Evolutionary conservation across 2,329 filamentous ascomycete species (phyloP), one percentile per base, ranked within the genome.

Genomic region (Paecilomyces sp.): DNA sequence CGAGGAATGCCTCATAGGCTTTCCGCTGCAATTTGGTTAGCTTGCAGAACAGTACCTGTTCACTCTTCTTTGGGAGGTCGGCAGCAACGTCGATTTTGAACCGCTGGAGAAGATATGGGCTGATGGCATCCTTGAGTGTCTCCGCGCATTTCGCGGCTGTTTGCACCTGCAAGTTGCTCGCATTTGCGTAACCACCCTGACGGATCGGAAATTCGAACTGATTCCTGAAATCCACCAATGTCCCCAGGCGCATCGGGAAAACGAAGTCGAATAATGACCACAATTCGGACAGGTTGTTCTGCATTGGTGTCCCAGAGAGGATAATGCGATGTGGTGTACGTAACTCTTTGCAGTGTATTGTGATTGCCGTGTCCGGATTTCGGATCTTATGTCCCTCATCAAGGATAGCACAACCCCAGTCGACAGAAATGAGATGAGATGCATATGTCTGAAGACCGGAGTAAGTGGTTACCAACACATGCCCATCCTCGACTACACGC

Each of bases 181-280:
- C 94, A 73, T 96, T 97, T 7, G 92, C 92, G 74, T 97, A 97
- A 3, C 94, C 94, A 54, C 95, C 95, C 57, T 92, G 85, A 61
- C 88, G 88, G 71, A 99, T 99, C 0, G 94, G 94, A 41, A 95
- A 89, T 70, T 97, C 94, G 64, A 99, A 97, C 62, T 96, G 88
- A 61, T 88, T 88, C 54, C 92, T 86, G 71, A 99, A 99, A 64
- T 90, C 91, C 60, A 97, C 89, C 12, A 97, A 80, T 0, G 91
- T 97, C 0, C 94, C 95, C 5, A 99, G 79, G 13, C 92, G 88
- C 91, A 97, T 97, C 0, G 95, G 94, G 63, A 92, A 97, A 60
- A 97, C 89, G 70, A 99, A 99, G 71, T 99, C 95, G 70, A 99
- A 97, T 0, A 99, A 79, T 0, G 93, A 97, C 93, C 94, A 99